Conservation (phyloP, 2,329 filamentous ascomycete genomes). For the Exophiala bonariae region DNA sequence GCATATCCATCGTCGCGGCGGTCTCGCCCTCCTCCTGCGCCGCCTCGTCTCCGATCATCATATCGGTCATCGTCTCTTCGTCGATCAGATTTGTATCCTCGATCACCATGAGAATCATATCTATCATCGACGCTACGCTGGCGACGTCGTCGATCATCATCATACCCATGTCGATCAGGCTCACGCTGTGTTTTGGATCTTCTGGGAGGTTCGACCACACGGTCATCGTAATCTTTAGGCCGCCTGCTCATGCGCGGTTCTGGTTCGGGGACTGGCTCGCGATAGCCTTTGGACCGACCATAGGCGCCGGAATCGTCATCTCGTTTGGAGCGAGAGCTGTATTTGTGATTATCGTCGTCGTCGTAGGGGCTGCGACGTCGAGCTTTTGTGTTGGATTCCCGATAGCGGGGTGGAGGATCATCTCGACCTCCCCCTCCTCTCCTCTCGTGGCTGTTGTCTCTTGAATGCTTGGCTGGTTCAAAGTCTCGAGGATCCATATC, state of each 20-base stretch:
- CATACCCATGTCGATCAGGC: conserved; percentile 18
- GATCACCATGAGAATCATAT: conserved; percentile 17
- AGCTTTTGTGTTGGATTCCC: conserved; percentile 18
- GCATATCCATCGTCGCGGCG: conserved; percentile 21
- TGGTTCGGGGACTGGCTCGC: conserved; percentile 14
- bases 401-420: conserved; percentile 8
- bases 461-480: conserved; percentile 10
- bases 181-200: conserved; percentile 17
- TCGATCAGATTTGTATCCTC: conserved; percentile 21
- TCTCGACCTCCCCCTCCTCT: conserved; percentile 12
- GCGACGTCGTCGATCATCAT: conserved; percentile 16
- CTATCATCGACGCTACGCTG: conserved; percentile 21
- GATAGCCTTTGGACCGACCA: conserved; percentile 20
- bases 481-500: conserved; percentile 18
- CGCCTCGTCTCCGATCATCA: conserved; percentile 16
- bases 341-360: conserved; percentile 13
- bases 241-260: conserved; percentile 7
- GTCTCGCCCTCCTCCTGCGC: no score
- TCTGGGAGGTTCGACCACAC: conserved; percentile 16
- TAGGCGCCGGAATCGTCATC: conserved; percentile 10
- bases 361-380: conserved; percentile 16
- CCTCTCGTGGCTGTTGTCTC: conserved; percentile 8
- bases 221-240: conserved; percentile 17
- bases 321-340: conserved; percentile 3
- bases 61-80: conserved; percentile 20